Evolutionary conservation across 2,329 filamentous ascomycete species (phyloP), one percentile per base, ranked within the genome.

Genomic region (Tolypocladium pustulatum): DNA sequence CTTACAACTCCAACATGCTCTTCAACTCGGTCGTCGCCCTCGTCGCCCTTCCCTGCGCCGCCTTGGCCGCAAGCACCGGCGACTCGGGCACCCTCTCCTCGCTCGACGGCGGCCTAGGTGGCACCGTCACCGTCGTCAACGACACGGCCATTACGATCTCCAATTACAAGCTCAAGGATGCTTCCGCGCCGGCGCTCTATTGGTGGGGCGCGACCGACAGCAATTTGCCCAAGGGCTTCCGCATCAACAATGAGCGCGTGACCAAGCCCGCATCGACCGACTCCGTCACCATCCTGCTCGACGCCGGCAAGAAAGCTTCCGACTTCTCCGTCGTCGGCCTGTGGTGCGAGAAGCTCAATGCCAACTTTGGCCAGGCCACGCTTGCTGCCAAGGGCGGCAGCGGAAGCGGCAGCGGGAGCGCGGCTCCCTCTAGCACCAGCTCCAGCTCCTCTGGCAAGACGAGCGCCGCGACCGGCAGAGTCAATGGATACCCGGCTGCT

Each of bases 101-200:
- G 37, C 61, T 62, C 15, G 66, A 68, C 55, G 66, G 61, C 30
- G 66, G 66, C 41, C 64, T 68, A 41, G 64, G 61, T 27, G 66
- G 66, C 36, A 61, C 57, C 30, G 57, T 68, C 40, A 64, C 57
- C 20, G 66, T 68, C 27, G 55, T 59, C 49, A 57, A 66, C 60
- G 57, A 65, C 27, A 62, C 40, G 12, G 60, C 64, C n/a, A 56
- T 68, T 55, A 55, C 52, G 25, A 62, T 68, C 57, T 57, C 58
- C 32, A 40, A 54, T 25, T 68, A 67, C 60, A 64, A 59, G 20
- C 65, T 68, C 59, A 59, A 64, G 27, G 63, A 66, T 17, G 66
- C 65, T 57, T 62, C 59, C 27, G 66, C 66, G 7, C 66, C 66
- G 4, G 66, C 64, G 5, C 62, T 68, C 12, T 67, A 68, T 62